These are phyloP conservation scores for Cordyceps cateniannulata DNA, from an alignment of 2,329 filamentous ascomycete species.

Conservation along the genomic window DNA sequence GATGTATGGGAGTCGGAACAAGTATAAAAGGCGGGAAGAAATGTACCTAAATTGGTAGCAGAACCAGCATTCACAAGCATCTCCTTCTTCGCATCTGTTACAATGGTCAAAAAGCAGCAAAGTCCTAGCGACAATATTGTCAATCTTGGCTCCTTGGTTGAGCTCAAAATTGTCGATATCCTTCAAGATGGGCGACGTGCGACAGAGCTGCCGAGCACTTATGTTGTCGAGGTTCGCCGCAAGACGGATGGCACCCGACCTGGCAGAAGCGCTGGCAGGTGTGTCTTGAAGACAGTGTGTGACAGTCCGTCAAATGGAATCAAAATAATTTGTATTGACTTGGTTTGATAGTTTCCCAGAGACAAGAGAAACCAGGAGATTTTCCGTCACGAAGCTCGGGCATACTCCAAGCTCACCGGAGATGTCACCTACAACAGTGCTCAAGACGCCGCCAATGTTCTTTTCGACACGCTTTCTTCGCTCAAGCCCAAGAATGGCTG, in stretches of 20 bases:
- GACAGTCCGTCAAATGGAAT: neutral
- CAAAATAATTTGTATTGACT: neutral
- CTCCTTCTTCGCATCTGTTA: neutral
- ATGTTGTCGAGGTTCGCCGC: slow-evolving; percentile 1
- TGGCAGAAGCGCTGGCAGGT: neutral
- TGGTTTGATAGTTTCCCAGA: neutral
- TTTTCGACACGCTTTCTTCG: neutral
- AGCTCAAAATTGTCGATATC: neutral
- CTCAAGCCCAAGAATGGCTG: neutral
- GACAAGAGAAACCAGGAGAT: neutral
- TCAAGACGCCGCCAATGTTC: neutral
- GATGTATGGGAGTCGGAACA: neutral
- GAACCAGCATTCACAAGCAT: neutral
- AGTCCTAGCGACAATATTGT: neutral
- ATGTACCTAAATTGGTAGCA: neutral
- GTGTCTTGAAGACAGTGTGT: neutral
- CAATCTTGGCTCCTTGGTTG: neutral
- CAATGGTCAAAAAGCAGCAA: neutral
- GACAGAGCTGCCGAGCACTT: neutral
- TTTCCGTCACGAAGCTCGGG: slow-evolving; percentile 1
- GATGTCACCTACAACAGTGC: neutral
- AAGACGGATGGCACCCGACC: neutral
- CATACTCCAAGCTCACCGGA: neutral
- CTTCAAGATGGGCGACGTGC: neutral
- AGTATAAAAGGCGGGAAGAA: neutral